Base-by-base conservation (phyloP, 768 basidiomycete species). In the Sarcodon aspratus region DNA sequence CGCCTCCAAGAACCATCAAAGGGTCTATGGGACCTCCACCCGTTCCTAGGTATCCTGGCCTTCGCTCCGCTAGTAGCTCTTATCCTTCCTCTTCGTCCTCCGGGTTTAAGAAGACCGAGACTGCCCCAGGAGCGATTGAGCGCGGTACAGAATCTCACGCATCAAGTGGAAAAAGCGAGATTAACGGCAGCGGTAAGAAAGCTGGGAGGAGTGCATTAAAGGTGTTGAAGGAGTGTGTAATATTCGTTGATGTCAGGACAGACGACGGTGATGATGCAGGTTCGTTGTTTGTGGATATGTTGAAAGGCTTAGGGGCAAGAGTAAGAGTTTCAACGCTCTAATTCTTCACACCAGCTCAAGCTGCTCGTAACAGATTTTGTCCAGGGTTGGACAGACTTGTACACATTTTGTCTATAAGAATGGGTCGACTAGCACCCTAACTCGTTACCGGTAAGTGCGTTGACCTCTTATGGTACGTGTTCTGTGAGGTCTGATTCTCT, bases 321-420 rank as follows among this genome's bases (percentile, higher is more conserved):
- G 92, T 92, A 54, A 52, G 75, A 61, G 8, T 15, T 18, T 8
- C 45, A 36, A 36, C 55, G n/a, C 49, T 44, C 21, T 15, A 27
- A 31, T 43, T 32, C 43, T 34, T 15, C 43, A 12, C 36, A 33
- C 10, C 17, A 35, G 6, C 21, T 36, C 36, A 10, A 34, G 34
- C 40, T 18, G 36, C 27, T 34, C 15, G 40, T 42, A 33, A 47
- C 51, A 85, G 80, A 74, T 85, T 42, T 63, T 84, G 51, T 67
- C 71, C 46, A 75, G 85, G 48, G 76, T 85, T 15, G 78, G 83
- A 31, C 77, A 80, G 59, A 76, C 75, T 15, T 82, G 89, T 55
- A 91, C 88, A 6, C 90, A 91, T 62, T 78, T 94, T 50, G 77
- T 94, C 7, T 93, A 74, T 63, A 94, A 92, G 71, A 83, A 87